Percentiles rank a stretch among this genome's conserved stretches.
phyloP scores from a whole-genome alignment of 352 stramenopile species.

The Globisporangium barbulae region DNA sequence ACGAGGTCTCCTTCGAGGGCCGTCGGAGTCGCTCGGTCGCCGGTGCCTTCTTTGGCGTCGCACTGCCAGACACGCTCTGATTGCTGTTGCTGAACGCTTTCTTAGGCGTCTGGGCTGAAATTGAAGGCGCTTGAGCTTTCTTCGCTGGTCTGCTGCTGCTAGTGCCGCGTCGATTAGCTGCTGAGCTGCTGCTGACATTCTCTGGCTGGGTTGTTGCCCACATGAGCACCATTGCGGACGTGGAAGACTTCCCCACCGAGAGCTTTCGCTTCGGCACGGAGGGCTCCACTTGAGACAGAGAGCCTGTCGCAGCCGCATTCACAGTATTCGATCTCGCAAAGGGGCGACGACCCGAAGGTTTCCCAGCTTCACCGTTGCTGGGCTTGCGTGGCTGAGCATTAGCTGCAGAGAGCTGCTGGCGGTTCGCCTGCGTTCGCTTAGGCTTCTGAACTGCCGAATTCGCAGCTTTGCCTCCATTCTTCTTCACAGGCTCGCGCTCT shows the following conservation, averaged over 20 bases:
- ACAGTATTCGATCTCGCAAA: not conserved
- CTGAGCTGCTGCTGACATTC: not conserved
- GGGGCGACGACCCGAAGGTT: not conserved
- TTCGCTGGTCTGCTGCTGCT: not conserved
- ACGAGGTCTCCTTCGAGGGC: not conserved
- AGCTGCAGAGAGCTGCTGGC: not conserved
- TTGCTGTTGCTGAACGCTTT: not conserved
- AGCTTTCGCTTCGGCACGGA: conserved; percentile 10
- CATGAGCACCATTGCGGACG: conserved; percentile 17
- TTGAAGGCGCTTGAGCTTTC: not conserved
- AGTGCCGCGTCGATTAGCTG: not conserved
- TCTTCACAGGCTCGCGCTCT: not conserved
- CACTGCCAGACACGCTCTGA: not conserved
- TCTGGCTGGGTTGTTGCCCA: not conserved
- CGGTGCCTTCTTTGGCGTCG: not conserved
- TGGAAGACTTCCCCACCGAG: not conserved
- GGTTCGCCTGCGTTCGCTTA: not conserved
- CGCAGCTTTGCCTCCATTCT: not conserved
- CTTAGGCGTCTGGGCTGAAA: not conserved
- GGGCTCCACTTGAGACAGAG: not conserved
- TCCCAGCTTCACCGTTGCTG: not conserved
- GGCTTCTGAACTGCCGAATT: not conserved
- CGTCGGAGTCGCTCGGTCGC: not conserved
- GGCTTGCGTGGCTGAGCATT: not conserved
- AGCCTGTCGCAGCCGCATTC: not conserved